Evolutionary conservation across 371 early-diverging fungal genomes (phyloP), one percentile per base, ranked within the genome.

Genomic region (Actinomortierella ambigua): DNA sequence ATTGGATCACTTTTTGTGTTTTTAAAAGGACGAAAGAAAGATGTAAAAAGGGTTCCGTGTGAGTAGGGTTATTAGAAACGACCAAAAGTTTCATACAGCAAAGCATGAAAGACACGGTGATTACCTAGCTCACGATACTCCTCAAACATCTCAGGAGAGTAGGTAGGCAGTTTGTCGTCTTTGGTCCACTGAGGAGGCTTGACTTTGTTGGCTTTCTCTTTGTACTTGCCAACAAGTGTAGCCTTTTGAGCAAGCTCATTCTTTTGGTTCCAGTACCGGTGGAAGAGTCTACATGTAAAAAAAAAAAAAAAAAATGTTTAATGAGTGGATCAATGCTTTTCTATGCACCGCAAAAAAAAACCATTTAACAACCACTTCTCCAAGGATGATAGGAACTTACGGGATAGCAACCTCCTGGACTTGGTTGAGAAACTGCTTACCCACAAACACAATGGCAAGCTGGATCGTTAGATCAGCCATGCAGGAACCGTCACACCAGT

Each of bases 391-490:
- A 11, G 34, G 34, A 34, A 78, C 48, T 52, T 65, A 59, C 26
- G 88, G 86, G 28, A 80, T 50, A 20, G 77, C 59, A 3, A 80
- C 43, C 28, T 85, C 82, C 40, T 69, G 67, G 40, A 62, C 42
- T 53, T 84, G 84, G 28, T 61, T 69, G 41, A 82, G 18, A 49
- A 81, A 75, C 57, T 83, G 84, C 41, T 77, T 68, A 39, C 86
- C 86, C 26, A 85, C 68, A 61, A 88, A 84, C 22, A 82, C 79
- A 64, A 85, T 81, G 8, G 82, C 83, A 61, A 88, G 63, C 62
- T 81, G 83, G 44, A 86, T 76, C 17, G 79, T 82, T 46, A 88
- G 63, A 29, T 85, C 85, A 2, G 59, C 54, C 65, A 85, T 75
- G 54, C 84, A 85, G 11, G 76, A 71, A 2, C 65, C 60, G 7